A percentile compares a stretch with the other conserved stretches of the same genome.
Conservation (phyloP, 306 rosid genomes). For the Trichosanthes truncata region DNA sequence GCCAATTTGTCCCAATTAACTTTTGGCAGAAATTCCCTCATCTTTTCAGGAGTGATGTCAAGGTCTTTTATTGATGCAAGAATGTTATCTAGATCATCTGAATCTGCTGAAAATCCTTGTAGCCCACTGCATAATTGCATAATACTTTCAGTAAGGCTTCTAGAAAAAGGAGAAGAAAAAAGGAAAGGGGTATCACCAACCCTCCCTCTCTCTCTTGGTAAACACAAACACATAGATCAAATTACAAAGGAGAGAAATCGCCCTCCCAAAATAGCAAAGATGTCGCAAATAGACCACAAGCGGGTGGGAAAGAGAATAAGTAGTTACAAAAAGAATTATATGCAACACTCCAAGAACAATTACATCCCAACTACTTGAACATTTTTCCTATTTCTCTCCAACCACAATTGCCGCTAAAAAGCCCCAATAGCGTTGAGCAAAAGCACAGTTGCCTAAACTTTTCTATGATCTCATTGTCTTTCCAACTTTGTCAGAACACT, state of each 20-base stretch:
- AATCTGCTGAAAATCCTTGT: slow-evolving; percentile 36
- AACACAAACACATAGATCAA: neutral
- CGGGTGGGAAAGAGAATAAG: neutral
- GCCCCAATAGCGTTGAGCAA: neutral
- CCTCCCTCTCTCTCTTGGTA: neutral
- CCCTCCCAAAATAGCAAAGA: neutral
- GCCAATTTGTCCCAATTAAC: slow-evolving; percentile 86
- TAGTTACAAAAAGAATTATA: neutral
- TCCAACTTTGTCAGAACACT: neutral
- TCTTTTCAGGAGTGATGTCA: slow-evolving; percentile 41
- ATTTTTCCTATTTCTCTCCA: neutral
- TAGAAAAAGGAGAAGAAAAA: neutral
- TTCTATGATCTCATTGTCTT: neutral
- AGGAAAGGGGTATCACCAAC: neutral
- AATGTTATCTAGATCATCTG: slow-evolving; percentile 44
- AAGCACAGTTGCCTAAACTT: neutral
- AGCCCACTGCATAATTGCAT: slow-evolving; percentile 24
- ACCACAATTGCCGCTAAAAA: neutral
- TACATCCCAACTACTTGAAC: neutral
- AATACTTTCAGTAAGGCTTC: neutral
- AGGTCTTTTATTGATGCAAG: slow-evolving; percentile 46
- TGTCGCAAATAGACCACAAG: neutral
- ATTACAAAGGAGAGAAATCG: neutral
- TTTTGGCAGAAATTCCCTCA: slow-evolving; percentile 58
- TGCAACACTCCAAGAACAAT: neutral